A percentile compares a stretch with the other conserved stretches of the same genome.
phyloP scores from a whole-genome alignment of 1,139 yeast genomes.

The Nakaseomyces nivariensis region DNA sequence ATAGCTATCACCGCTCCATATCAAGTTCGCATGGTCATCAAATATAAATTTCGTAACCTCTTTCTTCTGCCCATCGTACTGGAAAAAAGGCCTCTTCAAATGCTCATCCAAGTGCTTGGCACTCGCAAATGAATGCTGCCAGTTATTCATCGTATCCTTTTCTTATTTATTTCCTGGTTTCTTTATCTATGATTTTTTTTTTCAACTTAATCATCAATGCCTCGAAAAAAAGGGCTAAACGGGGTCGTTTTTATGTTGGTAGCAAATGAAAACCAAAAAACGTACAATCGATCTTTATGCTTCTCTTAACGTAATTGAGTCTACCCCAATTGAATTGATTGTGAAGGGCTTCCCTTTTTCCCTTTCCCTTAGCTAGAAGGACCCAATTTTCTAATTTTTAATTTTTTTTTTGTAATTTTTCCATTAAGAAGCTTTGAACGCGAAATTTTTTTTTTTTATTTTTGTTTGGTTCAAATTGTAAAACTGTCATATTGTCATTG shows the following conservation, averaged over 20 bases:
- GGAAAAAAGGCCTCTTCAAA: slow-evolving; percentile 24
- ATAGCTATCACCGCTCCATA: slow-evolving; percentile 75
- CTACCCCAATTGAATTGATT: no score
- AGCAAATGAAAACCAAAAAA: no score
- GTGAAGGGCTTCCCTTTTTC: no score
- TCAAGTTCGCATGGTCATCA: slow-evolving; percentile 60
- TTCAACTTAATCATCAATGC: no score
- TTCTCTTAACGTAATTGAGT: no score
- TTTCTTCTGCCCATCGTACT: slow-evolving; percentile 25
- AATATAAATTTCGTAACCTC: slow-evolving; percentile 34
- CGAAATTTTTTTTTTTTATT: neutral
- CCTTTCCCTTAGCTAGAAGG: no score
- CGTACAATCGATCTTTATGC: no score
- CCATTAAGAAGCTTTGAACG: neutral
- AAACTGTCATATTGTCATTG: no score
- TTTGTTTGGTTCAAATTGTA: neutral
- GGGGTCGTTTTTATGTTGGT: no score
- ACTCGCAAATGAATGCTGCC: slow-evolving; percentile 28
- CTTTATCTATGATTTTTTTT: neutral
- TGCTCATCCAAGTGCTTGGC: slow-evolving; percentile 25
- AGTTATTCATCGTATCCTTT: slow-evolving; percentile 23
- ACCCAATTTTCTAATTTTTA: no score
- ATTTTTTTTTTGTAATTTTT: no score
- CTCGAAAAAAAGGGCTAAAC: no score
- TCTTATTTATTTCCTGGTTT: neutral